A percentile compares a stretch with the other conserved stretches of the same genome.
phyloP scores from a whole-genome alignment of 805 yeast genomes.

The Suhomyces vadensis region DNA sequence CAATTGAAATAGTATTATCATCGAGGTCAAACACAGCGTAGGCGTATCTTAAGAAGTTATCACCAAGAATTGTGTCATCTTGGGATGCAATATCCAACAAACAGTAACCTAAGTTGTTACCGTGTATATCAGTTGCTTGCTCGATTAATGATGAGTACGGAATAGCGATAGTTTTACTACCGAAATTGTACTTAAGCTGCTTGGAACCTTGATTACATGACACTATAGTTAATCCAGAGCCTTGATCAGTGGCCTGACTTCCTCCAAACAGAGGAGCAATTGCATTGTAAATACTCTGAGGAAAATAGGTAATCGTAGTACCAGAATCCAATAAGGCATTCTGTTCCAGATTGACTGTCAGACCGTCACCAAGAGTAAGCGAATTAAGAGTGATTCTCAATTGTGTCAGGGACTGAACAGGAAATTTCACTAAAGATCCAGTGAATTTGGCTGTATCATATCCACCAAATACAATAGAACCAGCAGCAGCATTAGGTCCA shows the following conservation, averaged over 20 bases:
- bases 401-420: not conserved
- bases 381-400: not conserved
- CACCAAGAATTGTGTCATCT: conserved; percentile 49
- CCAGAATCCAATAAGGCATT: not conserved
- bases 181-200: too few relatives aligned
- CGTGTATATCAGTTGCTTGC: conserved; percentile 6
- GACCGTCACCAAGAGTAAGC: not conserved
- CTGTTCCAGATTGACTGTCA: not conserved
- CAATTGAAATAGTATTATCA: conserved; percentile 30
- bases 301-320: not conserved
- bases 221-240: too few relatives aligned
- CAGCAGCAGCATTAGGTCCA: conserved; percentile 39
- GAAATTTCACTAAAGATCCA: conserved; percentile 30
- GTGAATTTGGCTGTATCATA: conserved; percentile 62
- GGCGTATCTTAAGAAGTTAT: conserved; percentile 60
- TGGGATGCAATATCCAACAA: not conserved
- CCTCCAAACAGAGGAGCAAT: too few relatives aligned
- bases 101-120: not conserved
- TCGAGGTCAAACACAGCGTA: conserved; percentile 67
- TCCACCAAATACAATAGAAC: conserved; percentile 69
- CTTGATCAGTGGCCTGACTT: too few relatives aligned
- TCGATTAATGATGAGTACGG: conserved; percentile 41
- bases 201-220: too few relatives aligned
- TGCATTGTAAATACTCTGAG: not conserved
- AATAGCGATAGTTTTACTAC: conserved; percentile 30